Evolutionary conservation across 2,329 filamentous ascomycete species (phyloP), one percentile per base, ranked within the genome.

Genomic region (Fusarium virguliforme): DNA sequence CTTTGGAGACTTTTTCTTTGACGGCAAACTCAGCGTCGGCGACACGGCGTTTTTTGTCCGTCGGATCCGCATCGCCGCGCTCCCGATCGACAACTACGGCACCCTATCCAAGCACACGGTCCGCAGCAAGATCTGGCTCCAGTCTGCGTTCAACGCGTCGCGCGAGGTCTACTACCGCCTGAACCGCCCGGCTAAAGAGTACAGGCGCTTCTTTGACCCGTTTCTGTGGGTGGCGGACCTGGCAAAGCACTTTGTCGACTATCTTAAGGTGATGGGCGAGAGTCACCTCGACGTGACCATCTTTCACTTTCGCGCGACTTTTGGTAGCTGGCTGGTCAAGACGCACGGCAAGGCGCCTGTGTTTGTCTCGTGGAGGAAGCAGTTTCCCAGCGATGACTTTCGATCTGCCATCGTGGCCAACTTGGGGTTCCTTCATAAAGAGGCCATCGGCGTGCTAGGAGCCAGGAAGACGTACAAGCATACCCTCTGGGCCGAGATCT

Each of bases 221-320:
- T 95, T 94, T 67, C 65, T 90, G 0, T 96, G 92, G 92, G 79
- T 95, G 1, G 91, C 89, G 0, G 86, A 91, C 58, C 81, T 96
- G 1, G 85, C 87, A 0, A 95, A 95, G 75, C 89, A 94, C 73
- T 86, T 92, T 26, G 84, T 94, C 1, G 91, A 94, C 67, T 96
- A 87, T 70, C 82, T 92, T 53, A 77, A 80, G 4, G 55, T 76
- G 9, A 79, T 83, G 64, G 71, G 77, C 3, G 70, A 78, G 8
- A 67, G 69, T 12, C 54, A 72, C 0, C 74, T 71, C 0, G 76
- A 75, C 2, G 85, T 92, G 1, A 79, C 80, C 0, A 81, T 94
- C 0, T 60, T 81, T 4, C 80, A 89, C 57, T 95, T 96, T 68
- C 81, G 83, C 8, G 62, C 64, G 0, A 73, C 83, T 0, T 96